These are phyloP conservation scores for Schizonepeta tenuifolia DNA, from an alignment of 257 asterid genomes.

Conservation along the genomic window DNA sequence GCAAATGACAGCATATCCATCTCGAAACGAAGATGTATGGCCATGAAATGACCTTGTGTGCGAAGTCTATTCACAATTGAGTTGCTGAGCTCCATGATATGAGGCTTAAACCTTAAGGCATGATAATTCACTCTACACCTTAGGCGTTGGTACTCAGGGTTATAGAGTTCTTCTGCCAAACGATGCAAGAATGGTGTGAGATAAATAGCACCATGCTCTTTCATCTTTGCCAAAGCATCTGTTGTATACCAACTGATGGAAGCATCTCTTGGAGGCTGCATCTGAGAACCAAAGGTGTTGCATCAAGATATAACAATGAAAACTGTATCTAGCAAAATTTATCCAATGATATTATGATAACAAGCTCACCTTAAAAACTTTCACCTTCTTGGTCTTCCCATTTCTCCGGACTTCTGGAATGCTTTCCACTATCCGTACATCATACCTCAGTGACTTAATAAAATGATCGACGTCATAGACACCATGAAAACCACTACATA, in stretches of 20 bases:
- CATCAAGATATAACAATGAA: constrained; percentile 30
- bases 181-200: constrained; percentile 98
- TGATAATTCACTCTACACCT: constrained; percentile 98
- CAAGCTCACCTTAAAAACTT: constrained; percentile 76
- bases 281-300: constrained; percentile 46
- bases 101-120: constrained; percentile 89
- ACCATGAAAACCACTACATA: constrained; percentile 84
- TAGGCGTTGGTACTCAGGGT: constrained; percentile 89
- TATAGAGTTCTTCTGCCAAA: constrained; percentile 90
- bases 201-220: constrained; percentile 94
- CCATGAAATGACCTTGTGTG: constrained; percentile 91
- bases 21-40: constrained; percentile 98
- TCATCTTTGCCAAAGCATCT: constrained; percentile 83
- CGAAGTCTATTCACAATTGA: constrained; percentile 82
- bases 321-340: constrained; percentile 23
- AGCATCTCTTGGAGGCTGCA: constrained; percentile 97
- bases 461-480: constrained; percentile 93
- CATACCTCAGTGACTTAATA: constrained; percentile 79
- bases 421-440: constrained; percentile 84
- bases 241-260: constrained; percentile 90
- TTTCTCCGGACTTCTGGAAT: constrained; percentile 77
- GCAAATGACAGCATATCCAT: constrained; percentile 99
- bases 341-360: constrained; percentile 1
- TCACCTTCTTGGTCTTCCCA: constrained; percentile 88
- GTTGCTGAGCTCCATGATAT: constrained; percentile 87